Percentiles rank a stretch among this genome's conserved stretches.
Conservation (phyloP, 2,329 filamentous ascomycete species). For the Teratosphaeria zuluensis region DNA sequence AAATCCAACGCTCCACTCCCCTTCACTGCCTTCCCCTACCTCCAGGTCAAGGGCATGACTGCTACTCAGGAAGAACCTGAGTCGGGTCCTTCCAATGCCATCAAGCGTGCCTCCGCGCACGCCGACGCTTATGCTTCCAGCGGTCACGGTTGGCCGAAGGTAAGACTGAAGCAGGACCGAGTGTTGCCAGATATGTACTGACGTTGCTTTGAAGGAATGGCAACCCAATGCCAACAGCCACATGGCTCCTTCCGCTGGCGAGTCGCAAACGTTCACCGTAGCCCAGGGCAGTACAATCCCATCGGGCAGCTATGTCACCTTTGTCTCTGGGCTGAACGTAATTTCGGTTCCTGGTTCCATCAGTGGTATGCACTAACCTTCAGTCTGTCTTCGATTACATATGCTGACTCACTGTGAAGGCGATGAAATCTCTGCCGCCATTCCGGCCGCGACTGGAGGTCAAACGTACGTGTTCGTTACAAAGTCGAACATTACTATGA, state of each 20-base stretch:
- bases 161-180: no score
- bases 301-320: constrained; percentile 7
- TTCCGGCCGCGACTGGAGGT: constrained; percentile 7
- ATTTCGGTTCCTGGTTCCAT: constrained; percentile 7
- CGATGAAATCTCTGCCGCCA: constrained; percentile 7
- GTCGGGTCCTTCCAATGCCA: not conserved
- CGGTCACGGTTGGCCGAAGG: not conserved
- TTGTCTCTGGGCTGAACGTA: constrained; percentile 10
- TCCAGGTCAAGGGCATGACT: constrained; percentile 6
- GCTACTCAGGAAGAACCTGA: constrained; percentile 5
- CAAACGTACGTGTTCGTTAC: constrained; percentile 15
- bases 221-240: no score
- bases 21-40: constrained; percentile 38
- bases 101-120: not conserved
- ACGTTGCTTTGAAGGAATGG: no score
- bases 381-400: not conserved
- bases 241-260: constrained; percentile 2
- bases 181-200: no score
- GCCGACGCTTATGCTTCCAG: no score
- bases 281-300: constrained; percentile 1
- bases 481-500: constrained; percentile 6
- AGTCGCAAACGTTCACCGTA: constrained; percentile 4
- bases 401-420: not conserved
- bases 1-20: constrained; percentile 45
- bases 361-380: constrained; percentile 4